Percentiles rank a stretch among this genome's conserved stretches.
These are phyloP conservation scores for Avena atlantica DNA, from an alignment of 176 grass and related monocot genomes.

Conservation along the genomic window DNA sequence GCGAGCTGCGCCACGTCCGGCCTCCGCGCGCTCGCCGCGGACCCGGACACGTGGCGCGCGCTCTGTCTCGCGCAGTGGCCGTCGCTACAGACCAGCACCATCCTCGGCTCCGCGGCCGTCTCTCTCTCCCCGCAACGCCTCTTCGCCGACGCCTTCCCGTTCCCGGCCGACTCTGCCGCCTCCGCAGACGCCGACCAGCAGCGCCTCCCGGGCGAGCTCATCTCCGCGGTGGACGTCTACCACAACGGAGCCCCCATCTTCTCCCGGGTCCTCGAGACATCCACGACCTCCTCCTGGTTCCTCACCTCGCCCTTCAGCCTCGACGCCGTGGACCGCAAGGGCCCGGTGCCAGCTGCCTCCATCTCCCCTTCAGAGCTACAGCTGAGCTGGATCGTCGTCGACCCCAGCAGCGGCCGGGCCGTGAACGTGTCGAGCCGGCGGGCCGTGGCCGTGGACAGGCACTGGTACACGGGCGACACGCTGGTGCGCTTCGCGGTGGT, in stretches of 20 bases:
- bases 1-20: conserved; percentile 3
- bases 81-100: neutral
- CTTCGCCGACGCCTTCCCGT: conserved; percentile 7
- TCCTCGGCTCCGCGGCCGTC: neutral
- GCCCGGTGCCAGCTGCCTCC: neutral
- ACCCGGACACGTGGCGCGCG: neutral
- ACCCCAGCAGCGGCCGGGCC: neutral
- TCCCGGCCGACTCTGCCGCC: neutral
- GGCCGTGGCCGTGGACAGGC: conserved; percentile 23
- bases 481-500: conserved; percentile 29
- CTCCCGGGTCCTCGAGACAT: neutral
- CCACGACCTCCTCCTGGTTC: conserved; percentile 2
- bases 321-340: neutral
- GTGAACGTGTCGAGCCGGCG: conserved; percentile 28
- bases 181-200: neutral
- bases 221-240: neutral
- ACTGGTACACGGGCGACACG: conserved; percentile 28
- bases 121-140: neutral
- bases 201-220: neutral
- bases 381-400: conserved; percentile 13
- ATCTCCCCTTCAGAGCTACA: neutral
- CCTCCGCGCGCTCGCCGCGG: neutral
- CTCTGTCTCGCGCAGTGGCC: conserved; percentile 5
- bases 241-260: neutral
- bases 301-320: neutral